phyloP scores from a whole-genome alignment of 2,329 filamentous ascomycete genomes.

The Exophiala sideris region DNA sequence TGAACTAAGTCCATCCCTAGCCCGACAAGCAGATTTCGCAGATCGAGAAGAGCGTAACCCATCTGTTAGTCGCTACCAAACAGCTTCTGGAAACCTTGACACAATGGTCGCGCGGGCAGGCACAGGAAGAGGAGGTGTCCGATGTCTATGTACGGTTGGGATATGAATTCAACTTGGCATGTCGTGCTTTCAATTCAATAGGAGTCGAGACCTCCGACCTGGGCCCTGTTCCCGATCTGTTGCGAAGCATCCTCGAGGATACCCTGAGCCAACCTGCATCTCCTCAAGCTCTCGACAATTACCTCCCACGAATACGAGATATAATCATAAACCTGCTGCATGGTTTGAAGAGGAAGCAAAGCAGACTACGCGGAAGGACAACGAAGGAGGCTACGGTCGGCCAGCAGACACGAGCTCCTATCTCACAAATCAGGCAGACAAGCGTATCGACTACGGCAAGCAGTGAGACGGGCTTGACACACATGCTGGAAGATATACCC shows the following conservation, averaged over 20 bases:
- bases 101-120: constrained; percentile 90
- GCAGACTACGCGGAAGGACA: constrained; percentile 65
- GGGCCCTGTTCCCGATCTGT: constrained; percentile 87
- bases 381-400: constrained; percentile 49
- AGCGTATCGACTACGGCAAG: constrained; percentile 48
- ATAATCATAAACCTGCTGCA: constrained; percentile 98
- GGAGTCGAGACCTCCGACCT: constrained; percentile 93
- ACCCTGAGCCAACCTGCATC: constrained; percentile 96
- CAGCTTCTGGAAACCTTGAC: constrained; percentile 96
- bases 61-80: constrained; percentile 95
- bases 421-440: constrained; percentile 37
- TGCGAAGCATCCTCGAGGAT: constrained; percentile 88
- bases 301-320: constrained; percentile 88
- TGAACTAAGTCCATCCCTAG: constrained; percentile 38
- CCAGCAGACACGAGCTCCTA: constrained; percentile 11
- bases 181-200: constrained; percentile 92
- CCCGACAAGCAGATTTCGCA: constrained; percentile 78
- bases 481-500: constrained; percentile 37
- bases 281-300: constrained; percentile 87
- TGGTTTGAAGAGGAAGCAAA: constrained; percentile 94
- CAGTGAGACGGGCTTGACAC: constrained; percentile 43
- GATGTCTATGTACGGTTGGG: constrained; percentile 96
- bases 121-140: constrained; percentile 91
- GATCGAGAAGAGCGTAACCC: constrained; percentile 98
- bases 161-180: constrained; percentile 99